Evolutionary conservation across 768 basidiomycete species (phyloP).

Genomic region (Leccinum sublutescens): DNA sequence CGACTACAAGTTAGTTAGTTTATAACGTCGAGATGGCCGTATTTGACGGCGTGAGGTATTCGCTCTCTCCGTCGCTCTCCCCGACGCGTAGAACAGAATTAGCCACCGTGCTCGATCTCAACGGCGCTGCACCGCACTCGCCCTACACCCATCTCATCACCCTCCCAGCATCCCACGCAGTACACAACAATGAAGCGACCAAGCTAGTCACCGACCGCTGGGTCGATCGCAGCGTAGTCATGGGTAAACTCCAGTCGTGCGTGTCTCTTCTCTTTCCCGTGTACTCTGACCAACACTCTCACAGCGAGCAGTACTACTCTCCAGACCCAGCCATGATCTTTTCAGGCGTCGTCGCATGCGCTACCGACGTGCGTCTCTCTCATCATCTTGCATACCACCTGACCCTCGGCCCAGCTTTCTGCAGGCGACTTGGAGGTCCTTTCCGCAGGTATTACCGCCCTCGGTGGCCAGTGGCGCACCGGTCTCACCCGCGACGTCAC

Average conservation of each 20-base stretch:
- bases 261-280: constrained; percentile 26
- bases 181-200: constrained; percentile 36
- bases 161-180: constrained; percentile 51
- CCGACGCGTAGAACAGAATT: constrained; percentile 43
- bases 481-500: constrained; percentile 84
- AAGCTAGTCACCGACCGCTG: constrained; percentile 51
- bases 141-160: constrained; percentile 53
- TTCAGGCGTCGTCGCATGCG: constrained; percentile 76
- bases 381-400: not conserved
- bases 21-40: constrained; percentile 24
- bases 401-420: constrained; percentile 44
- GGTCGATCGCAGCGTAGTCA: constrained; percentile 64
- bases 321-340: constrained; percentile 77
- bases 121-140: constrained; percentile 49
- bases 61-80: constrained; percentile 49
- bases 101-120: constrained; percentile 44
- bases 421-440: constrained; percentile 69
- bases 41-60: constrained; percentile 46
- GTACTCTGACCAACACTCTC: constrained; percentile 1
- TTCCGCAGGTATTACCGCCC: constrained; percentile 63
- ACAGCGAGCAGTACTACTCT: constrained; percentile 63
- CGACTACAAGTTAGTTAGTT: too few relatives aligned
- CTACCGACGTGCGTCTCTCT: constrained; percentile 51
- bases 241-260: constrained; percentile 57
- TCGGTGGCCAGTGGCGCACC: constrained; percentile 80